Base-by-base conservation (phyloP, 2,329 filamentous ascomycete genomes). In the Elsinoe perseae region DNA sequence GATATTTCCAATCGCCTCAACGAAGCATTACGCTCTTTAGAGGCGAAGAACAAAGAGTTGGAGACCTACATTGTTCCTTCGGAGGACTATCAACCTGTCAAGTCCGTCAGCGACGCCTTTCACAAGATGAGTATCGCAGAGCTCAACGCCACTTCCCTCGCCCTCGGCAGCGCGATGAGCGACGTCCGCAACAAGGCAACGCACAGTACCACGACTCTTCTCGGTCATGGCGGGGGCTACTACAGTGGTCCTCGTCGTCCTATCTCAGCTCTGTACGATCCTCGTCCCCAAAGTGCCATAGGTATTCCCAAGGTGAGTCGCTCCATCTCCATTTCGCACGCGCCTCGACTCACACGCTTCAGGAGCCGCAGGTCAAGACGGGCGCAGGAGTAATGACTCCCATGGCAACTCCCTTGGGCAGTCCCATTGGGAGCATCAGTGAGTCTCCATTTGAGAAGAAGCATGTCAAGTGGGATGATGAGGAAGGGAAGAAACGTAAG, bases 81-180 rank as follows among this genome's bases (percentile, higher is more conserved):
- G 2, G 28, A 28, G 25, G 48, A 34, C 12, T 36, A 23, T 7
- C 18, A 52, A 3, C 48, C 28, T 21, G 48, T 52, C 48, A 52
- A 52, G 30, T 14, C 28, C 10, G 48, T 52, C 10, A 32, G 28
- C 32, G 25, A 25, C 25, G 16, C 30, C 28, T 36, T 36, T 3
- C 48, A 34, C 44, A 34, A 34, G 25, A 52, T 52, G 48, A 52
- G 18, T 14, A 28, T 52, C 12, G 48, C 25, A 16, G 48, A 52
- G 48, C 48, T 52, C 8, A 52, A 52, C 48, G 28, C 28, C 8
- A 7, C 48, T 2, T 32, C 25, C 30, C 48, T 52, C 20, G 48
- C 48, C 12, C 48, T 52, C 14, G 48, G 48, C 10, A 38, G 28
- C 21, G 48, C 48, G 4, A 52, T 52, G 48, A 38, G 48, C 8